Conservation (phyloP, 2,329 filamentous ascomycete genomes). For the Exserohilum rostratum region DNA sequence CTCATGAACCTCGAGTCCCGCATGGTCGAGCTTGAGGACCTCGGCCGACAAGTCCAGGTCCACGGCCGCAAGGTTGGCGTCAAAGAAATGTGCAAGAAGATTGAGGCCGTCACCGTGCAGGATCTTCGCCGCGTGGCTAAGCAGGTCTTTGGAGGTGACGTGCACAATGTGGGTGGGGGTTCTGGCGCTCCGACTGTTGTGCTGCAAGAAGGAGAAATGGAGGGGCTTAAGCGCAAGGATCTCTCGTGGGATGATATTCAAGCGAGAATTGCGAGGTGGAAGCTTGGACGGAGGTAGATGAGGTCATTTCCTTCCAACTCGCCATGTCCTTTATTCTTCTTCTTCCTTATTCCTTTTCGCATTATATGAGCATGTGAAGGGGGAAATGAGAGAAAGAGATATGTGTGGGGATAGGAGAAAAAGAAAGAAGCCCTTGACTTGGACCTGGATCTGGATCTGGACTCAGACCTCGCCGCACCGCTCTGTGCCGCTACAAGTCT, state of each 20-base stretch:
- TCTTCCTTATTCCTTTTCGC: not conserved
- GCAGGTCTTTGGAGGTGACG: constrained; percentile 76
- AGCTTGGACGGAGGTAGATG: constrained; percentile 68
- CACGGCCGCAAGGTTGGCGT: constrained; percentile 92
- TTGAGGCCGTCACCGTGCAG: constrained; percentile 77
- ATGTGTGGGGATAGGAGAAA: too few relatives aligned
- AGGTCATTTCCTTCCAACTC: too few relatives aligned
- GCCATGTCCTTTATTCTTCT: not conserved
- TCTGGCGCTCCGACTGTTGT: constrained; percentile 93
- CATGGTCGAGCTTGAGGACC: constrained; percentile 97
- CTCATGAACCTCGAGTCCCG: constrained; percentile 97
- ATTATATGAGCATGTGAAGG: not conserved
- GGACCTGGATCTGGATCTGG: too few relatives aligned
- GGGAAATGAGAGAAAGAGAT: too few relatives aligned
- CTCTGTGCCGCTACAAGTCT: too few relatives aligned
- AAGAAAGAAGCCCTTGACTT: too few relatives aligned
- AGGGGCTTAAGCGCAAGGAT: constrained; percentile 69
- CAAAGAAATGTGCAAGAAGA: constrained; percentile 87
- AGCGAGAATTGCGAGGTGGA: constrained; percentile 81
- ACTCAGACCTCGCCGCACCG: too few relatives aligned
- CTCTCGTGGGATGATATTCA: constrained; percentile 91
- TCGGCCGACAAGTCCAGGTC: constrained; percentile 95
- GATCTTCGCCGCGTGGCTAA: constrained; percentile 84
- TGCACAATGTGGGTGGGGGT: constrained; percentile 75
- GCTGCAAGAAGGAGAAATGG: constrained; percentile 84